Conservation (phyloP, 176 grass and related monocot species). For the Tuctoria greenei region DNA sequence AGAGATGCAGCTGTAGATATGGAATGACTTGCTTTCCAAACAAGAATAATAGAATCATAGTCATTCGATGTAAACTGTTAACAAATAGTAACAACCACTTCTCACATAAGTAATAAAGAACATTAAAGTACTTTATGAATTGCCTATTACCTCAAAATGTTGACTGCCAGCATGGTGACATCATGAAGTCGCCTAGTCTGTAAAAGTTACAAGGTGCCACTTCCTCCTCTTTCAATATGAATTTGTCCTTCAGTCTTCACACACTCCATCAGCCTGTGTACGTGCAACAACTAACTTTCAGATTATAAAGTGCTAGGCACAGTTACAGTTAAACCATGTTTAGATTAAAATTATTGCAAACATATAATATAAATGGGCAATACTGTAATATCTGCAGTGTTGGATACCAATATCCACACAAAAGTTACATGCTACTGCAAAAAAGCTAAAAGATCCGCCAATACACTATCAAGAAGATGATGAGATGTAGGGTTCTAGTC, state of each 20-base stretch:
- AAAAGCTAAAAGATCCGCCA: neutral
- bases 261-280: neutral
- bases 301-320: neutral
- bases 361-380: neutral
- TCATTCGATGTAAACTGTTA: neutral
- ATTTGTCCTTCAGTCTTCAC: neutral
- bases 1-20: neutral
- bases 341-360: neutral
- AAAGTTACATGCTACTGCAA: constrained; percentile 14
- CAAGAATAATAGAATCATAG: neutral
- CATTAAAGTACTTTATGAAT: constrained; percentile 3
- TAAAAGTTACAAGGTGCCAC: neutral
- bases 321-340: constrained; percentile 1
- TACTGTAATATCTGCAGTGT: neutral
- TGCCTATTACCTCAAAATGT: constrained; percentile 15
- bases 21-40: neutral
- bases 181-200: neutral
- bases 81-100: constrained; percentile 5
- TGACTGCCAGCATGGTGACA: neutral
- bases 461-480: neutral
- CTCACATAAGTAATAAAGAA: neutral
- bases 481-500: neutral
- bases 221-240: neutral
- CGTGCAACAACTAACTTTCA: neutral
- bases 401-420: constrained; percentile 5